Base-by-base conservation (phyloP, 768 basidiomycete genomes). In the Gloeophyllum trabeum region DNA sequence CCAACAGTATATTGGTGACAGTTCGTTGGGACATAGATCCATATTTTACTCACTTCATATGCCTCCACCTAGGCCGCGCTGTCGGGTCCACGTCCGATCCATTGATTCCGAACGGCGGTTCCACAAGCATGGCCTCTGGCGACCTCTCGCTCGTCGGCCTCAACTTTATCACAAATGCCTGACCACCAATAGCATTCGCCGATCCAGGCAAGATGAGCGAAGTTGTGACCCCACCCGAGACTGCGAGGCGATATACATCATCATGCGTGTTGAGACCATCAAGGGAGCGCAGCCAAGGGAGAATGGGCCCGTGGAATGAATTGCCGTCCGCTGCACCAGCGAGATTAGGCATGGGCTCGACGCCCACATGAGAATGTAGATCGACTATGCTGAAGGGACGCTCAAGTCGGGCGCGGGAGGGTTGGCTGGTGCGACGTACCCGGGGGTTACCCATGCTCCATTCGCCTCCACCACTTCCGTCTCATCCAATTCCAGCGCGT, bases 251-350 rank as follows among this genome's bases (percentile, higher is more conserved):
- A 51, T 76, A 82, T 2, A 74, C 64, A 2, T 65, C 64, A 54
- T 88, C 85, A 44, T 83, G 83, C 0, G 81, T 85, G 55, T 88
- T 86, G 48, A 88, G 54, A 0, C 72, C 83, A 46, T 88, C 83
- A 16, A 87, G 58, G 7, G 75, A 76, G 24, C 83, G 69, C 7
- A 88, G 58, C 76, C 76, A 82, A 2, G 81, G 79, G 23, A 69
- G 57, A 12, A 73, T 65, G 7, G 70, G 59, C 22, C 66, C 70
- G 5, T 74, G 65, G 7, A 47, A 23, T 1, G 81, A 84, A 54
- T 83, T 81, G 12, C 51, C 58, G 46, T 87, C 85, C 0, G 44
- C 39, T 1, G 75, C 64, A 25, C 76, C 70, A 30, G 45, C 30
- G 6, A 50, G 47, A 1, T 13, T 24, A 4, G 56, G 57, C 4